Evolutionary conservation across 2,329 filamentous ascomycete genomes (phyloP).

Genomic region (Neoascochyta sp.): DNA sequence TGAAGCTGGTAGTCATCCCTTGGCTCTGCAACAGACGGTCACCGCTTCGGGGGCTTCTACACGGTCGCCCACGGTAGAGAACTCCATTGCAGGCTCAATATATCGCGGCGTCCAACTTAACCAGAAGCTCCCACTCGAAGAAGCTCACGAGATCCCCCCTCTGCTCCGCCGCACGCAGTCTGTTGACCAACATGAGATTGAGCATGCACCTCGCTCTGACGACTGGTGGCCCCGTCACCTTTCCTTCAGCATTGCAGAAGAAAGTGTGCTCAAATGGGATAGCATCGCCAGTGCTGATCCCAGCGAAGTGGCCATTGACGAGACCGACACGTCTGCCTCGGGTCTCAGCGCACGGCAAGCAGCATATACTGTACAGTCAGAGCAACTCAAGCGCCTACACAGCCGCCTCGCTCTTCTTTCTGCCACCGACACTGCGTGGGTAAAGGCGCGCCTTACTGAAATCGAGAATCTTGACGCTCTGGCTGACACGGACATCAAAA

Average conservation of each 20-base stretch:
- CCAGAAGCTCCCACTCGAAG: constrained; percentile 38
- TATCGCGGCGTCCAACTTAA: constrained; percentile 58
- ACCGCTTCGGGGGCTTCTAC: constrained; percentile 22
- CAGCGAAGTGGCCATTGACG: constrained; percentile 18
- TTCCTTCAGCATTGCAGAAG: constrained; percentile 72
- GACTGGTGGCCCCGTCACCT: constrained; percentile 66
- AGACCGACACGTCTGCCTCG: constrained; percentile 34
- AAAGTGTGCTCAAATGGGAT: constrained; percentile 65
- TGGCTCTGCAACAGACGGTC: constrained; percentile 9
- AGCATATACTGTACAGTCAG: constrained; percentile 42
- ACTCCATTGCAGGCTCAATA: constrained; percentile 58
- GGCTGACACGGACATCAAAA: constrained; percentile 55
- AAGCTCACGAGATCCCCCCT: constrained; percentile 48
- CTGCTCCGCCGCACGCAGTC: constrained; percentile 63
- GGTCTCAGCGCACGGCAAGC: constrained; percentile 31
- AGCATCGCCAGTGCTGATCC: constrained; percentile 17
- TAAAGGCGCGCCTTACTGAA: constrained; percentile 53
- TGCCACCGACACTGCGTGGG: constrained; percentile 58
- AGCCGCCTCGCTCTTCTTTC: constrained; percentile 56
- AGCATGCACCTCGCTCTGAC: constrained; percentile 47
- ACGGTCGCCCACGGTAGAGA: constrained; percentile 43
- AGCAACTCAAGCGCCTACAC: constrained; percentile 63
- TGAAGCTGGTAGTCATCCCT: constrained; percentile 18
- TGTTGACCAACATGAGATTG: constrained; percentile 36
- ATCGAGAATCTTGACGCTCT: constrained; percentile 60